Percentiles rank a stretch among this genome's conserved stretches.
Conservation (phyloP, 306 rosid species). For the Vicia sativa region DNA sequence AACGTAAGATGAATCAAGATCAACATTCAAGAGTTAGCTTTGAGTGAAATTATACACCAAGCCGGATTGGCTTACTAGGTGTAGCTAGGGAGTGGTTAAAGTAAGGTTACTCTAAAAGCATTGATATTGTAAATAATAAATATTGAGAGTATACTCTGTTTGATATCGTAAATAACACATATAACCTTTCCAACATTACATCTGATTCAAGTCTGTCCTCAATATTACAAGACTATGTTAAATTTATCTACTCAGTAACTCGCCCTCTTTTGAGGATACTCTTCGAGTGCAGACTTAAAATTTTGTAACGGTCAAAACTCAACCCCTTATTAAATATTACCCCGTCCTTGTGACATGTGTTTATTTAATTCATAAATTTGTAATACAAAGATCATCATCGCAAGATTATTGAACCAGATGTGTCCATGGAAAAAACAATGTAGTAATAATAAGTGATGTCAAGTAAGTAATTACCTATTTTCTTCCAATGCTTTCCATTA, state of each 20-base stretch:
- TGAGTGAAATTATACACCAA: neutral
- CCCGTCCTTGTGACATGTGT: neutral
- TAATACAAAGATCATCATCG: conserved; percentile 17
- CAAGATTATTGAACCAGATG: conserved; percentile 15
- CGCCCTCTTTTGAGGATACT: too few relatives aligned
- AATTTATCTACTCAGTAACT: too few relatives aligned
- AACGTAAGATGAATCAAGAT: neutral
- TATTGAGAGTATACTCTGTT: neutral
- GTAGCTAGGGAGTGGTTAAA: neutral
- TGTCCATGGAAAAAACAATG: conserved; percentile 19
- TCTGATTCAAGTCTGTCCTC: neutral
- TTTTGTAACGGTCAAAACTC: too few relatives aligned
- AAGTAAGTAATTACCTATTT: conserved; percentile 69
- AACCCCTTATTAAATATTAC: neutral
- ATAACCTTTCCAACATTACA: neutral
- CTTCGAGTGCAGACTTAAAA: too few relatives aligned
- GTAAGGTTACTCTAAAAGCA: neutral
- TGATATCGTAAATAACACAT: neutral
- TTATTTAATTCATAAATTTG: neutral
- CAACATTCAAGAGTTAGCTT: neutral
- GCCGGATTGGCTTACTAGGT: neutral
- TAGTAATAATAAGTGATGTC: conserved; percentile 26
- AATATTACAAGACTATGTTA: neutral
- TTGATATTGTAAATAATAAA: neutral
- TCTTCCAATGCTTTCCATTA: conserved; percentile 97